Evolutionary conservation across 164 flowering plant genomes (phyloP).

Genomic region (Vitis amurensis): DNA sequence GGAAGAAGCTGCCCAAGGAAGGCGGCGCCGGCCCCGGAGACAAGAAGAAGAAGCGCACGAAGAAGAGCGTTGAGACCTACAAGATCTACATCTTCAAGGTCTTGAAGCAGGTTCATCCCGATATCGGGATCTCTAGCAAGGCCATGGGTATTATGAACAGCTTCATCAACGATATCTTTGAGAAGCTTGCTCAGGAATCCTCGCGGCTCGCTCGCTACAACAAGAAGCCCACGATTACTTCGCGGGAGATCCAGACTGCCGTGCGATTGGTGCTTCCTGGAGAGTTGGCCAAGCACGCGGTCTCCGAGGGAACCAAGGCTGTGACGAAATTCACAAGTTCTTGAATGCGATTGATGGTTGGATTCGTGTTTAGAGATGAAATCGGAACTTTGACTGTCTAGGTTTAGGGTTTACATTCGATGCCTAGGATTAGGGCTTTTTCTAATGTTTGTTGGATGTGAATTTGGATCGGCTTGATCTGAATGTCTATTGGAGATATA

Average conservation of each 20-base stretch:
- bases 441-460: too few relatives aligned
- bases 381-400: too few relatives aligned
- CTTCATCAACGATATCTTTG: slow-evolving; percentile 24
- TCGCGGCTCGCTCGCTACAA: slow-evolving; percentile 20
- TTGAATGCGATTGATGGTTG: background rate
- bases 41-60: slow-evolving; percentile 27
- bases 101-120: slow-evolving; percentile 26
- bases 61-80: slow-evolving; percentile 28
- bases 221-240: slow-evolving; percentile 32
- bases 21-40: slow-evolving; percentile 13
- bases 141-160: slow-evolving; percentile 28
- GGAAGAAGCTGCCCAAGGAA: slow-evolving; percentile 24
- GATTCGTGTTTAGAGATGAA: too few relatives aligned
- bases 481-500: too few relatives aligned
- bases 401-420: too few relatives aligned
- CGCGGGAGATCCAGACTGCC: slow-evolving; percentile 33
- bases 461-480: too few relatives aligned
- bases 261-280: slow-evolving; percentile 28
- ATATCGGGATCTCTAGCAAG: slow-evolving; percentile 28
- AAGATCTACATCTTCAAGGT: slow-evolving; percentile 35
- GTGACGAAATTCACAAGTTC: slow-evolving; percentile 29
- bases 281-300: slow-evolving; percentile 30
- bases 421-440: too few relatives aligned
- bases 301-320: slow-evolving; percentile 31
- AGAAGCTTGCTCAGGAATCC: slow-evolving; percentile 22